phyloP scores from a whole-genome alignment of 495 filamentous ascomycete species.

The Chaetomidium leptoderma region DNA sequence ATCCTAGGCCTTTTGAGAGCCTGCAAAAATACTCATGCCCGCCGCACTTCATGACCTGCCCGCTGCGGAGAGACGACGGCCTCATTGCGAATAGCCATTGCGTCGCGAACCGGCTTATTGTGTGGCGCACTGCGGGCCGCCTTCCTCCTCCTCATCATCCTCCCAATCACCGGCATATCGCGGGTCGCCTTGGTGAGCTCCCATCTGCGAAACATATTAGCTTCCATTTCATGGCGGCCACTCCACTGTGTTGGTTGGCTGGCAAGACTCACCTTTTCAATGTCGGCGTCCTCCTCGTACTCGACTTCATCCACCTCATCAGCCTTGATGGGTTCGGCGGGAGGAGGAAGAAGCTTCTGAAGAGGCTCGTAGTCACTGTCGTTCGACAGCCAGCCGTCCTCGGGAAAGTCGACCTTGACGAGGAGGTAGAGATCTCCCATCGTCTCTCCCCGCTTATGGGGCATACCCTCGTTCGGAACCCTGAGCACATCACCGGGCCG shows the following conservation, averaged over 20 bases:
- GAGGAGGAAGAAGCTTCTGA: conserved; percentile 65
- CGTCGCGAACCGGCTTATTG: conserved; percentile 55
- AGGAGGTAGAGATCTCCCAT: conserved; percentile 85
- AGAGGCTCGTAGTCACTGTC: conserved; percentile 62
- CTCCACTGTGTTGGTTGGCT: not conserved
- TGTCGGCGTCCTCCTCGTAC: conserved; percentile 71
- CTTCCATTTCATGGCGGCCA: not conserved
- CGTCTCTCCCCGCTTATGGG: conserved; percentile 72
- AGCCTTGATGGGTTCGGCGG: conserved; percentile 53
- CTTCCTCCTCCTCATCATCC: conserved; percentile 72
- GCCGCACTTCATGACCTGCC: not conserved
- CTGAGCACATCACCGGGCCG: conserved; percentile 79
- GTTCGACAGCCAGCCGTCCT: conserved; percentile 73
- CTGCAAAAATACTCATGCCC: not conserved
- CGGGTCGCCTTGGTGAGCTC: conserved; percentile 61
- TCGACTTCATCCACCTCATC: conserved; percentile 82
- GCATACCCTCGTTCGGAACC: conserved; percentile 88
- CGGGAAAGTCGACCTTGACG: conserved; percentile 84
- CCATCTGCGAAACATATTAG: conserved; percentile 49
- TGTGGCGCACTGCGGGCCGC: conserved; percentile 70
- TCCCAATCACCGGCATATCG: conserved; percentile 67
- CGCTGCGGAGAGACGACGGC: no score
- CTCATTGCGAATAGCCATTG: not conserved
- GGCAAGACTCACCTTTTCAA: conserved; percentile 65
- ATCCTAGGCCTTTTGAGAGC: not conserved